A percentile compares a stretch with the other conserved stretches of the same genome.
phyloP scores from a whole-genome alignment of 108 stramenopile species.

The Thalassiosira profunda region DNA sequence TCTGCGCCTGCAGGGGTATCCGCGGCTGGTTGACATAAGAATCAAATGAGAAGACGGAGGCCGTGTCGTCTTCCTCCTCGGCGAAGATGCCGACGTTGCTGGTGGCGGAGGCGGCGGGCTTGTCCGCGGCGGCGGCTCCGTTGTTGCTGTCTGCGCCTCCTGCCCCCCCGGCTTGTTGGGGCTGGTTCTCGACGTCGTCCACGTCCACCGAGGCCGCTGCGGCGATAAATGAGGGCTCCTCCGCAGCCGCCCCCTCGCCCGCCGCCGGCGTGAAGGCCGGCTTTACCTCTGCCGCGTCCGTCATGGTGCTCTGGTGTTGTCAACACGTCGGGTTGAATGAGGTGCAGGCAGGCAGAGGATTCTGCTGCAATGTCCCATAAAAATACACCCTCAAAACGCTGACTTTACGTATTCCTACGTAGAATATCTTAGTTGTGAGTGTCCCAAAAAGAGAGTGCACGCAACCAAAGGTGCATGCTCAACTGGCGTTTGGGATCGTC shows the following conservation, averaged over 20 bases:
- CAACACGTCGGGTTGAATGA: not conserved
- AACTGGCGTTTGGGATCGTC: too few species aligned
- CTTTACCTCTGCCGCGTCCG: not conserved
- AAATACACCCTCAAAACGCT: too few species aligned
- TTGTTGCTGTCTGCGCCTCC: too few species aligned
- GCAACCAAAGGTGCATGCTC: too few species aligned
- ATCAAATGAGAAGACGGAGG: slow-evolving; percentile 28
- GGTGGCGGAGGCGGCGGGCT: not conserved
- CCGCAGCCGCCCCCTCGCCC: not conserved
- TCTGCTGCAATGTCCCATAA: not conserved
- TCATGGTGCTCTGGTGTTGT: not conserved
- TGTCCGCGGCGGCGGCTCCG: not conserved
- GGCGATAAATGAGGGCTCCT: not conserved
- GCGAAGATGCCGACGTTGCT: not conserved
- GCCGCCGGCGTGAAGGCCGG: not conserved
- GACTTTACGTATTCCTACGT: too few species aligned
- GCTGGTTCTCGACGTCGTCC: not conserved
- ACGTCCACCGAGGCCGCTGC: slow-evolving; percentile 9
- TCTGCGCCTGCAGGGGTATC: not conserved
- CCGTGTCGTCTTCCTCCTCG: slow-evolving; percentile 16
- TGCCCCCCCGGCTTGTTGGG: too few species aligned
- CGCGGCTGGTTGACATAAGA: slow-evolving; percentile 16
- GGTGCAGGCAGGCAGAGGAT: not conserved
- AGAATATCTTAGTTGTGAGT: too few species aligned
- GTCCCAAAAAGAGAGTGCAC: too few species aligned